Base-by-base conservation (phyloP, 331 rosid species). In the Telfairia occidentalis region DNA sequence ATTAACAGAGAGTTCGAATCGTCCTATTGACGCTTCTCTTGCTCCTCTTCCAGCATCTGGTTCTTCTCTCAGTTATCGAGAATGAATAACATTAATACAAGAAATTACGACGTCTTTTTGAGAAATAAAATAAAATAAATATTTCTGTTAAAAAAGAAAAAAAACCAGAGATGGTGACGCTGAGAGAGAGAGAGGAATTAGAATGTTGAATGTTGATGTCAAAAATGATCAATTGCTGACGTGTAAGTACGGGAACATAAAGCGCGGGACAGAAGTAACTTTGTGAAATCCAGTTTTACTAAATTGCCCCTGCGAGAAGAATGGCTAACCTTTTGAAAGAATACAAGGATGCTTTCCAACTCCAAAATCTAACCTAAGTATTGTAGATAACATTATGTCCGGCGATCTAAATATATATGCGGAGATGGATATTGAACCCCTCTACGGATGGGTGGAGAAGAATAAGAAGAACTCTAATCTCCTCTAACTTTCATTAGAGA, bases 1-100 rank as follows among this genome's bases (percentile, higher is more conserved):
- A 71, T 40, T 18, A 35, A n/a, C 75, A 71, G 75, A 65, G 50
- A 29, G 43, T 30, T 71, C 7, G 55, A 42, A 29, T 70, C 75
- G 75, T 16, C n/a, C 18, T 71, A 71, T 16, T 8, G 43, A 32
- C 60, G 42, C 21, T 71, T 71, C 57, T 18, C 42, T 67, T 37
- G 34, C 54, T 42, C 7, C 37, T 23, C 75, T 48, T 29, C 28
- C 0, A 45, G 75, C 59, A 71, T 46, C 75, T 9, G 54, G 5
- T 29, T 9, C 29, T 48, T 48, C 75, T 18, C 60, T 16, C 18
- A 40, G 73, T 67, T 23, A 42, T 37, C 29, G 54, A 67, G 74
- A 45, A 70, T 70, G 24, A 70, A 43, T 37, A 4, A 4, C 9
- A 64, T 19, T 45, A 37, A 38, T 10, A 23, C 37, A 70, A 43